Evolutionary conservation across 106 monocot genomes (phyloP).

Genomic region (Posidonia australis): DNA sequence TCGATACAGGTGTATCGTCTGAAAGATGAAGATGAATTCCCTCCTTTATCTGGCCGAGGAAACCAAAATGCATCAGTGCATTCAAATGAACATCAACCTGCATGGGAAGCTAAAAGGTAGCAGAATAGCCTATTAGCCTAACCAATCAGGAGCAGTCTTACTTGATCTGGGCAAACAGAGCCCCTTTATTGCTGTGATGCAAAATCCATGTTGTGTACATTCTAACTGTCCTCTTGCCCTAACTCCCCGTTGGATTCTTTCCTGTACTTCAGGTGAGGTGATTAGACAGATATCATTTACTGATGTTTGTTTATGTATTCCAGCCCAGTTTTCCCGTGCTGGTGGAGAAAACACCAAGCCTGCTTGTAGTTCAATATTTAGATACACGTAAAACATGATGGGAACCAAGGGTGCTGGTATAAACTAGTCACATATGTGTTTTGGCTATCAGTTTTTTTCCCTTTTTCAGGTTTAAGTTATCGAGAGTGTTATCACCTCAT

Average conservation of each 20-base stretch:
- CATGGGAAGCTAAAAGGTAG: background rate
- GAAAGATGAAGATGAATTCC: slow-evolving; percentile 53
- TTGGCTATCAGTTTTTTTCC: background rate
- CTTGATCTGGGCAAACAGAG: background rate
- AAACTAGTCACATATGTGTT: background rate
- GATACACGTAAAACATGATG: background rate
- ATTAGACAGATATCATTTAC: slow-evolving; percentile 6
- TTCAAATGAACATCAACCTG: slow-evolving; percentile 2
- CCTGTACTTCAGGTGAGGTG: background rate
- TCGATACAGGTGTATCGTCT: slow-evolving; percentile 19
- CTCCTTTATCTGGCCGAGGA: slow-evolving; percentile 31
- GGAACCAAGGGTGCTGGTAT: background rate
- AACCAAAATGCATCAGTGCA: background rate
- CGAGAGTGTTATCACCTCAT: too few relatives aligned
- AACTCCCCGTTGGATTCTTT: background rate
- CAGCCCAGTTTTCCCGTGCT: background rate
- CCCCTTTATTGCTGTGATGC: background rate
- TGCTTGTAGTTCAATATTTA: background rate
- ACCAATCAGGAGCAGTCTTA: background rate
- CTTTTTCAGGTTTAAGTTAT: background rate
- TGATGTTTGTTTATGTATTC: background rate
- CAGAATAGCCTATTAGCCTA: background rate
- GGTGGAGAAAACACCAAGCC: background rate
- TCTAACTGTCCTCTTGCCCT: background rate
- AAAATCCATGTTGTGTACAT: slow-evolving; percentile 15